Base-by-base conservation (phyloP, 129 eudicot genomes). In the Rutidosis leptorrhynchoides region DNA sequence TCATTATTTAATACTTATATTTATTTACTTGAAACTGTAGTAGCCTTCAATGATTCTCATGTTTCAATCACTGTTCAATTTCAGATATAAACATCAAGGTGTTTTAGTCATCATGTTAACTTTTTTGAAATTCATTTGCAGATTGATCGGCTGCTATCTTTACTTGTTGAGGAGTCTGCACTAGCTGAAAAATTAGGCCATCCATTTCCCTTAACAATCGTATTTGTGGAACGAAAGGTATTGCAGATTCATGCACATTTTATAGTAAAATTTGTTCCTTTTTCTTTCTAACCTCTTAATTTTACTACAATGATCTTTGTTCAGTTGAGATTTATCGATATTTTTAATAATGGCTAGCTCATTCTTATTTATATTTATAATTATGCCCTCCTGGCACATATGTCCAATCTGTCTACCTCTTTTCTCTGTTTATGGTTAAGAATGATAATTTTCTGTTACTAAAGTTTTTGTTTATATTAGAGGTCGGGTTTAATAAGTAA, bases 141-240 rank as follows among this genome's bases (percentile, higher is more conserved):
- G 96, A 89, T 89, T 76, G 96, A 89, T 81, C 83, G 84, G 52
- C 84, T 89, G 30, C 74, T 89, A 62, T 81, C 82, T 24, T 76
- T 89, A 80, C 96, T 85, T 68, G 92, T 89, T 65, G 96, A 89
- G 80, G 89, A 83, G 69, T 78, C 93, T 74, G 79, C 85, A 64
- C 78, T 81, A 60, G 81, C 89, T 66, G 89, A 85, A 80, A 85
- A 76, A 17, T 77, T 79, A 67, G 81, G 89, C 70, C 87, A 83
- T 33, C 73, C 84, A 12, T 79, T 83, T 78, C 93, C 96, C 62
- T 71, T 88, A 69, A 85, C 96, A 59, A 88, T 89, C 58, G 96
- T 89, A 62, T 89, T 89, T 81, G 93, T 89, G 58, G 96, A 89
- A 78, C 79, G 93, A n/a, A 89, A 88, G 96, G 96, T 88, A 83